phyloP scores from a whole-genome alignment of 164 flowering plant species.

The Tetracentron sinense region DNA sequence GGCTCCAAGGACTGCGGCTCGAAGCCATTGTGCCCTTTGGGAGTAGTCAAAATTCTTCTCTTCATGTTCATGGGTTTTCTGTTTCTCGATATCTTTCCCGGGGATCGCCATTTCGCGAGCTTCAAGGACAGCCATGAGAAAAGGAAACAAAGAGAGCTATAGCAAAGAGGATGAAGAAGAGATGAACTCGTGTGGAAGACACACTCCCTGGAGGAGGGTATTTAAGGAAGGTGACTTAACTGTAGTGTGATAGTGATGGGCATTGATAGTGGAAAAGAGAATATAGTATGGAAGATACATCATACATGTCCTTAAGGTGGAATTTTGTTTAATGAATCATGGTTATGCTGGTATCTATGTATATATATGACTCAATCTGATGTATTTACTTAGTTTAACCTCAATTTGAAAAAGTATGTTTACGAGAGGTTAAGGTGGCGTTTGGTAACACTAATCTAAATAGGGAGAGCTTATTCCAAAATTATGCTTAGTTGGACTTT shows the following conservation, averaged over 20 bases:
- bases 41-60: constrained; percentile 5
- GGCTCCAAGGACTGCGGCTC: constrained; percentile 20
- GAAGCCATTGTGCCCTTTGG: no score
- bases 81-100: no score
- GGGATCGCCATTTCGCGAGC: no score
- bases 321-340: neutral
- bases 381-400: neutral
- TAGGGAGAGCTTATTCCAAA: no score
- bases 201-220: constrained; percentile 12
- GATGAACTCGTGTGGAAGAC: constrained; percentile 15
- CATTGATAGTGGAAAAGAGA: no score
- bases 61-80: neutral
- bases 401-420: no score
- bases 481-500: no score
- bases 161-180: neutral
- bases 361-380: neutral
- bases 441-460: no score
- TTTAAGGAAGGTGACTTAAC: neutral
- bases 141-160: neutral
- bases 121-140: constrained; percentile 9
- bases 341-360: neutral
- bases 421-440: no score
- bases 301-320: neutral
- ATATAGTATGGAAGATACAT: neutral
- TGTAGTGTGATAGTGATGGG: neutral